Evolutionary conservation across 148 eudicot species (phyloP).

Genomic region (Rheum nobile): DNA sequence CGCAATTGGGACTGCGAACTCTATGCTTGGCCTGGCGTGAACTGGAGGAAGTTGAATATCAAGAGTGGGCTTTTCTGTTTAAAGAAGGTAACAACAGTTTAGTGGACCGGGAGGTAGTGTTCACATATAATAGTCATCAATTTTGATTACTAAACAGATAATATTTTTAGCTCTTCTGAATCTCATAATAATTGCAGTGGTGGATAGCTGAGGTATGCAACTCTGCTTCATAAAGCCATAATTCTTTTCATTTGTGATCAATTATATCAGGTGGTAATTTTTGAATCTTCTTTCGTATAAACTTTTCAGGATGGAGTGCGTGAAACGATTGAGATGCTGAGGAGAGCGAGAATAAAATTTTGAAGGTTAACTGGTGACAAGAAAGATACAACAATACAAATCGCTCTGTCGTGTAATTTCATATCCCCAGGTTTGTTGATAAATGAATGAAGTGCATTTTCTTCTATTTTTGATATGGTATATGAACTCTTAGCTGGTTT

Average conservation of each 20-base stretch:
- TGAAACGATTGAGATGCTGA: conserved; percentile 78
- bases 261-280: background rate
- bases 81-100: conserved; percentile 89
- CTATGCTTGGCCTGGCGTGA: conserved; percentile 94
- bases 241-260: background rate
- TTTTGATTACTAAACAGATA: background rate
- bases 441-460: background rate
- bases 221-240: background rate
- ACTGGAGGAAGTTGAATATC: conserved; percentile 72
- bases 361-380: conserved; percentile 99
- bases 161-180: background rate
- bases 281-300: background rate
- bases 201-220: conserved; percentile 83
- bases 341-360: conserved; percentile 94
- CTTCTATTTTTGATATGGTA: background rate
- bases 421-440: conserved; percentile 62
- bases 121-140: conserved; percentile 3
- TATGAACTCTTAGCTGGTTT: background rate
- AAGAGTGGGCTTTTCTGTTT: conserved; percentile 76
- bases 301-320: conserved; percentile 79
- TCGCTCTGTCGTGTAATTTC: conserved; percentile 93
- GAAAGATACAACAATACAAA: conserved; percentile 89
- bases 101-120: conserved; percentile 89
- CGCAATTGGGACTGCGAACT: conserved; percentile 92
- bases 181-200: conserved; percentile 49